Evolutionary conservation across 2,329 filamentous ascomycete genomes (phyloP), one percentile per base, ranked within the genome.

Genomic region (Amylocarpus encephaloides): DNA sequence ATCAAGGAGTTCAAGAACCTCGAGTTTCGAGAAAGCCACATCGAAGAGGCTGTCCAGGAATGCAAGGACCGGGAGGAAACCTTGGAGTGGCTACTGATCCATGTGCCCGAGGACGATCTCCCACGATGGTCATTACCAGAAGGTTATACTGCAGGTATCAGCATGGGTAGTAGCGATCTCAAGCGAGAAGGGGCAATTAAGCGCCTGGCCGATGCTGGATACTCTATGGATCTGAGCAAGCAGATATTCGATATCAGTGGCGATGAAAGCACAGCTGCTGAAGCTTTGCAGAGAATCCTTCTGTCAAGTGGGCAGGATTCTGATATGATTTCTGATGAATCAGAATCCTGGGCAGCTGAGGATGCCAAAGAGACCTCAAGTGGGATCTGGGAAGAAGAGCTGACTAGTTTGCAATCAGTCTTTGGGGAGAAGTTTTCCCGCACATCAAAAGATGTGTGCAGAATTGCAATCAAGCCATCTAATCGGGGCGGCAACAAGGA

Each of bases 81-180:
- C 13, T 76, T 98, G 2, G 92, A 97, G 67, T 98, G 93, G 93
- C 77, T 98, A 13, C 77, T 98, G 43, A 91, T 97, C 46, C 92
- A 98, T 68, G 90, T 98, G 2, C 93, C 93, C 1, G 93, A 98
- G 65, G 93, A 98, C 65, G 93, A 97, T 62, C 72, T 97, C n/a
- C 93, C 93, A 1, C 75, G 79, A 6, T 97, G 92, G 90, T 88
- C 88, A 60, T 72, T 98, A 38, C 93, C 93, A 0, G 91, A 94
- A 68, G 87, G 84, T 54, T 98, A 98, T 66, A 83, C 87, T 10
- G 92, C 91, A 26, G 93, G 93, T 18, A 84, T 97, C 22, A 89
- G 85, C 40, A 83, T 98, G 56, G 92, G 84, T 1, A 86, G 86
- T 45, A 86, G 83, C 6, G 86, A 96, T 65, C 68, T 96, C 53